Evolutionary conservation across 2,329 filamentous ascomycete species (phyloP).

Genomic region (Neofusicoccum sp.): DNA sequence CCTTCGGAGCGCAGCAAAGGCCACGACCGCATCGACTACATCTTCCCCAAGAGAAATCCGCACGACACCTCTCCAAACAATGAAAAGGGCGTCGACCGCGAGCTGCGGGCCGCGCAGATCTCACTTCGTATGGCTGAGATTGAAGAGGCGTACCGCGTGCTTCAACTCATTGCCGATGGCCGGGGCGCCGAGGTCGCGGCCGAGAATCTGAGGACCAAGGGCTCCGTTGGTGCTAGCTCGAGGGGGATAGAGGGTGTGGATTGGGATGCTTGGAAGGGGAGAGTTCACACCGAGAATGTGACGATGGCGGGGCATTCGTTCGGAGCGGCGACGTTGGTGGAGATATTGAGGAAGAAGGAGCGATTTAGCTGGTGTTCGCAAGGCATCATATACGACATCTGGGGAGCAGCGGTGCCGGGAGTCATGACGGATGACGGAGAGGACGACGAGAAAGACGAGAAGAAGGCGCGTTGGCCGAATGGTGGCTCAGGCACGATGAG

Average conservation of each 20-base stretch:
- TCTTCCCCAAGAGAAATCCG: constrained; percentile 60
- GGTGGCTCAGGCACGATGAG: neutral
- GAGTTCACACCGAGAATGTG: constrained; percentile 59
- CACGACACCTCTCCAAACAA: constrained; percentile 56
- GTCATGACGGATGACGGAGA: neutral
- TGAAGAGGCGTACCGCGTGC: constrained; percentile 62
- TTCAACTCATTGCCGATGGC: constrained; percentile 59
- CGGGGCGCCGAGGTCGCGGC: constrained; percentile 54
- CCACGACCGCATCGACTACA: constrained; percentile 61
- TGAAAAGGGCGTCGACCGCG: constrained; percentile 61
- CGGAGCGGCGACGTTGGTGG: constrained; percentile 65
- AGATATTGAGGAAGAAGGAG: constrained; percentile 59
- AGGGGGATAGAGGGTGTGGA: constrained; percentile 59
- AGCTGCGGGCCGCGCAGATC: constrained; percentile 64
- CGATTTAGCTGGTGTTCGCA: constrained; percentile 62
- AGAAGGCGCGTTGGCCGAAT: neutral
- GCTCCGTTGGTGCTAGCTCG: constrained; percentile 62
- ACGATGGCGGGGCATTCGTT: constrained; percentile 69
- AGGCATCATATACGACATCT: constrained; percentile 68
- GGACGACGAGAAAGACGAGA: constrained; percentile 26
- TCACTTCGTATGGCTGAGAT: constrained; percentile 66
- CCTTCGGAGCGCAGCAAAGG: constrained; percentile 41
- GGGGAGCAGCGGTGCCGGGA: constrained; percentile 43
- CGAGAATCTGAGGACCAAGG: constrained; percentile 59
- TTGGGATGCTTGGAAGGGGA: constrained; percentile 60